Conservation (phyloP, 2,329 filamentous ascomycete genomes). For the Emericellopsis atlantica region DNA sequence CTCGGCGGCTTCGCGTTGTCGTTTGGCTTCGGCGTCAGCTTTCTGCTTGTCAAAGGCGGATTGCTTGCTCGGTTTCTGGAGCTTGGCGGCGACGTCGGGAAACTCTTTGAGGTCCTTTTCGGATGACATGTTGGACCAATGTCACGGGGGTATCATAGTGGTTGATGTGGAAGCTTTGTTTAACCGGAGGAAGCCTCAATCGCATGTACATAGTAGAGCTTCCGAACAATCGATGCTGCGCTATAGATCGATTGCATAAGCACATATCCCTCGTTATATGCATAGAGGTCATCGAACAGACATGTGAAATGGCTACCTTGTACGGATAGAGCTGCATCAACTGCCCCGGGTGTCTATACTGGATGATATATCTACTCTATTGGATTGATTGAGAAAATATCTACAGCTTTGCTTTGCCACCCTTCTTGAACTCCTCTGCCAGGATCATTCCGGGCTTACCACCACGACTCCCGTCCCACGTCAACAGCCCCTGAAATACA, state of each 20-base stretch:
- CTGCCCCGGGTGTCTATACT: not conserved
- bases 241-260: not conserved
- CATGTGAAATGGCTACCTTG: too few relatives aligned
- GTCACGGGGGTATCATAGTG: not conserved
- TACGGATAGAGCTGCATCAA: not conserved
- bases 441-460: constrained; percentile 32
- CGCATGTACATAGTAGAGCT: too few relatives aligned
- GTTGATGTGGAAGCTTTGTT: not conserved
- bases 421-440: constrained; percentile 23
- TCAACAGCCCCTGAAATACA: constrained; percentile 26
- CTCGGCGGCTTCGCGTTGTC: constrained; percentile 71
- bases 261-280: not conserved
- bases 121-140: constrained; percentile 25
- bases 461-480: constrained; percentile 40
- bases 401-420: constrained; percentile 1
- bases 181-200: too few relatives aligned
- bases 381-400: too few relatives aligned
- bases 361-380: not conserved
- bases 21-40: constrained; percentile 81
- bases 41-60: constrained; percentile 82
- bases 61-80: constrained; percentile 69
- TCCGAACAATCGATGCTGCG: not conserved
- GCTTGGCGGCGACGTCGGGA: constrained; percentile 63
- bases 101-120: constrained; percentile 42
- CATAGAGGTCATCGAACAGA: not conserved